These are phyloP conservation scores for Aureobasidium leucospermi DNA, from an alignment of 2,329 filamentous ascomycete species.

Conservation along the genomic window DNA sequence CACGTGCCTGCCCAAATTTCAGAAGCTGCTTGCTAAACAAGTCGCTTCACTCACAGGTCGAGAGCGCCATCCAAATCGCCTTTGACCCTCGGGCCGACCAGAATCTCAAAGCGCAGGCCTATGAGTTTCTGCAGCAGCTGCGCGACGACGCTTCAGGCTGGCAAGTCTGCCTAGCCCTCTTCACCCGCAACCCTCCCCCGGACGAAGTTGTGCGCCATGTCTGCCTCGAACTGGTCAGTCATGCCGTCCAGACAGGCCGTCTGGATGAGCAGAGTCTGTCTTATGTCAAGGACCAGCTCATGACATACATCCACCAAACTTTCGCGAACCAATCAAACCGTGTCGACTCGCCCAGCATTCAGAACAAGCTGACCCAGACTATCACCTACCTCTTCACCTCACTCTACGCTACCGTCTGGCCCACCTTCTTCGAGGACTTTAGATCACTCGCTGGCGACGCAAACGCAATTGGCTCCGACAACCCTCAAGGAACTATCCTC, in stretches of 20 bases:
- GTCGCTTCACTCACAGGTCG: slow-evolving; percentile 53
- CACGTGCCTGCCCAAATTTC: neutral
- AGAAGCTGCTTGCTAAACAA: neutral
- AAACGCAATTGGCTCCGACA: slow-evolving; percentile 50
- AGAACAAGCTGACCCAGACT: slow-evolving; percentile 96
- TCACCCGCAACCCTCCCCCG: slow-evolving; percentile 66
- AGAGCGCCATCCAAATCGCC: slow-evolving; percentile 92
- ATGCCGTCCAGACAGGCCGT: slow-evolving; percentile 72
- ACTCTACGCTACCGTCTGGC: slow-evolving; percentile 80
- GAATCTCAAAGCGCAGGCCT: slow-evolving; percentile 71
- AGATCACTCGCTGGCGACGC: slow-evolving; percentile 64
- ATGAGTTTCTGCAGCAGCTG: slow-evolving; percentile 70
- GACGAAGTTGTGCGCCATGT: slow-evolving; percentile 83
- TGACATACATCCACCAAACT: slow-evolving; percentile 70
- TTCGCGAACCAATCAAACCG: slow-evolving; percentile 54
- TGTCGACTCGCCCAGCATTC: slow-evolving; percentile 67
- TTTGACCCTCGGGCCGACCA: slow-evolving; percentile 73
- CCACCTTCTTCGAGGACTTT: slow-evolving; percentile 85
- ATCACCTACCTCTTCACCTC: slow-evolving; percentile 88
- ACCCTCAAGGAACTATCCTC: slow-evolving; percentile 68
- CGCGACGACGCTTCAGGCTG: slow-evolving; percentile 77
- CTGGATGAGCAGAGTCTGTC: slow-evolving; percentile 65
- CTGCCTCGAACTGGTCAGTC: slow-evolving; percentile 87
- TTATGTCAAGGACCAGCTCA: slow-evolving; percentile 71
- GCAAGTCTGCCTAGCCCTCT: slow-evolving; percentile 82